Evolutionary conservation across 495 filamentous ascomycete species (phyloP), one percentile per base, ranked within the genome.

Genomic region (Lasiosphaeria hispida): DNA sequence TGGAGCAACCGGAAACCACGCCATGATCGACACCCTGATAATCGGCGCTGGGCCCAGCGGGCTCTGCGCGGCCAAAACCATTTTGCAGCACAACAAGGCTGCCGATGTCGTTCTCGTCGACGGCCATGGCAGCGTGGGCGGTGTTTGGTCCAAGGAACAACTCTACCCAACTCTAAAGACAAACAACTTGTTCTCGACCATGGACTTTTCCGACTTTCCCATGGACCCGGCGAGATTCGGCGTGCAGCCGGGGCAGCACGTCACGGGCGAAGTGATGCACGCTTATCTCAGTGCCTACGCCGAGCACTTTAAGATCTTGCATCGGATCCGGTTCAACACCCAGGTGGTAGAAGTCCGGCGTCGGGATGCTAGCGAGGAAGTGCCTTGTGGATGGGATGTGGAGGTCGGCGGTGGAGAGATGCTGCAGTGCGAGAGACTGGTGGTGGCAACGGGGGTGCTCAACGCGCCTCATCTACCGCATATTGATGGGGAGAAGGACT

Each of bases 121-220:
- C 55, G 59, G 70, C 0, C 63, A 76, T 7, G 43, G 60, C 9
- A 70, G 65, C 0, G 60, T 79, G 23, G 81, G 81, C 1, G 81
- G 81, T 3, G 79, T 77, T 0, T 84, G 81, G 81, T 70, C 76
- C 43, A 64, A 70, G 33, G 66, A 76, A n/a, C 66, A 77, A 36
- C 57, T 83, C 14, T 82, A 84, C 58, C 74, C 77, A 3, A 76
- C 85, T 9, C 79, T 92, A 18, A 84, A 83, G 51, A 82, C 86
- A 44, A 80, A 80, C 63, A 80, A 79, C 40, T 56, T 78, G 10
- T 61, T 83, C 15, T 85, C 87, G 10, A 86, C 80, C 4, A 85
- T 85, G 64, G 87, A 89, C 68, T 88, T 80, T 67, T 84, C 81
- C 42, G 88, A 90, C 63, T 89, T 87, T 59, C 87, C 87, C 33